Percentiles rank a stretch among this genome's conserved stretches.
These are phyloP conservation scores for Sicyos baderoa DNA, from an alignment of 306 rosid genomes.

Conservation along the genomic window DNA sequence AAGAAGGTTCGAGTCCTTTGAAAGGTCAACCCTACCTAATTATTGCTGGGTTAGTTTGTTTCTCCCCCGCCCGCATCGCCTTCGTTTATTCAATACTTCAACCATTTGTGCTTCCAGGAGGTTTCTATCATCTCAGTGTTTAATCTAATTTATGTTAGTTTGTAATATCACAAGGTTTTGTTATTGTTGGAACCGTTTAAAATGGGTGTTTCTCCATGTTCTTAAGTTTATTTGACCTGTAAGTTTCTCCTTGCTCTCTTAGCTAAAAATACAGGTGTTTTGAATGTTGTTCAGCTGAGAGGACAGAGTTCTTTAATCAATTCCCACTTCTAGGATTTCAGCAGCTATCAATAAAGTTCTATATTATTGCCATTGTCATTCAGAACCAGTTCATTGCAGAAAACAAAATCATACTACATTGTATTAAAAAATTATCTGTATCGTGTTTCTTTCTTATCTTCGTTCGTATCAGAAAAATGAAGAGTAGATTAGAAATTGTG, in stretches of 20 bases:
- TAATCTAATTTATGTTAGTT: constrained; percentile 4
- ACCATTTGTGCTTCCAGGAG: constrained; percentile 10
- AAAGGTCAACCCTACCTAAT: not conserved
- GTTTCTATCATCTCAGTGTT: constrained; percentile 7
- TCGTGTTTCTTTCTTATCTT: not conserved
- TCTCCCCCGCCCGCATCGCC: not conserved
- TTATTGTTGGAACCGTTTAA: not conserved
- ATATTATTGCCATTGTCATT: too few relatives aligned
- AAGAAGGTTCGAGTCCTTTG: constrained; percentile 1
- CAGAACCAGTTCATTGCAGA: too few relatives aligned
- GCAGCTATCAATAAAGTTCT: not conserved
- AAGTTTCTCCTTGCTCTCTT: not conserved
- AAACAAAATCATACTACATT: too few relatives aligned
- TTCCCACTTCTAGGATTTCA: not conserved
- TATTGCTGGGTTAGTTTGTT: not conserved
- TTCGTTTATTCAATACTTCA: not conserved
- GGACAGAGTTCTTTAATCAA: not conserved
- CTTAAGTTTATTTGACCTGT: too few relatives aligned
- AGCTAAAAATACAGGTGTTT: not conserved
- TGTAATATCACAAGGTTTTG: constrained; percentile 9
- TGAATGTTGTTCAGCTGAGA: constrained; percentile 6
- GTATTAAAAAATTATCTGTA: too few relatives aligned
- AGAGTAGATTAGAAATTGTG: not conserved
- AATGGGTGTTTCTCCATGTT: constrained; percentile 6
- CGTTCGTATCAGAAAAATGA: not conserved